Evolutionary conservation across 768 basidiomycete species (phyloP).

Genomic region (Mycena kentingensis): DNA sequence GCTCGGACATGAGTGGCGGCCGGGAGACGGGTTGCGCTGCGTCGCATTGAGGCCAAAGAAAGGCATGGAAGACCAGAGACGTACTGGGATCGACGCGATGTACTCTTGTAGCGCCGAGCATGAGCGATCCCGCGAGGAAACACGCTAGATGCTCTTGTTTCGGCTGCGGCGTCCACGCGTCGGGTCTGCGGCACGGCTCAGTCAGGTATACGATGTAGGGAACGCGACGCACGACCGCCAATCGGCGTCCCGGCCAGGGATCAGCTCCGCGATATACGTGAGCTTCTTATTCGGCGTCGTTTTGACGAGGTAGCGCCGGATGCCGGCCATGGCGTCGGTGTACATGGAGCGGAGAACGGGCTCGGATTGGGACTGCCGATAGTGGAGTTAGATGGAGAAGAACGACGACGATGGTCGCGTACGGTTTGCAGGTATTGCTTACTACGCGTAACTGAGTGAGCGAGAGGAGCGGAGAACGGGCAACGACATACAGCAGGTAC

Average conservation of each 20-base stretch:
- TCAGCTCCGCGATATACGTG: conserved; percentile 83
- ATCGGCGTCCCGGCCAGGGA: conserved; percentile 43
- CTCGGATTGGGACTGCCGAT: conserved; percentile 47
- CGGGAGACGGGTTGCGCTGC: background rate
- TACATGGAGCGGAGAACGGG: conserved; percentile 89
- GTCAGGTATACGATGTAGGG: background rate
- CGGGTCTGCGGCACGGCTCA: conserved; percentile 27
- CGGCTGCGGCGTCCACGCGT: conserved; percentile 74
- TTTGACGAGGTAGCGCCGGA: conserved; percentile 72
- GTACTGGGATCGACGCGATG: conserved; percentile 42
- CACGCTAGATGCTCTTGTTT: conserved; percentile 97
- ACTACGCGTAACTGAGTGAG: conserved; percentile 31
- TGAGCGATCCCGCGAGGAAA: conserved; percentile 91
- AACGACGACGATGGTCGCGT: conserved; percentile 8
- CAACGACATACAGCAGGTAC: conserved; percentile 68
- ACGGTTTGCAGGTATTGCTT: conserved; percentile 87
- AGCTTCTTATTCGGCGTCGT: conserved; percentile 58
- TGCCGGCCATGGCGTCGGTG: conserved; percentile 77
- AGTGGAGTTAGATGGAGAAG: background rate
- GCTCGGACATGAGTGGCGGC: conserved; percentile 6
- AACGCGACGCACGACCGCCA: conserved; percentile 35
- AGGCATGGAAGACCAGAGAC: background rate
- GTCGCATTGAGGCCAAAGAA: background rate
- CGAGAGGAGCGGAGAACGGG: background rate
- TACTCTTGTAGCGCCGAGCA: conserved; percentile 80